Conservation (phyloP, 1,284 basidiomycete genomes). For the Cutaneotrichosporon sp. region DNA sequence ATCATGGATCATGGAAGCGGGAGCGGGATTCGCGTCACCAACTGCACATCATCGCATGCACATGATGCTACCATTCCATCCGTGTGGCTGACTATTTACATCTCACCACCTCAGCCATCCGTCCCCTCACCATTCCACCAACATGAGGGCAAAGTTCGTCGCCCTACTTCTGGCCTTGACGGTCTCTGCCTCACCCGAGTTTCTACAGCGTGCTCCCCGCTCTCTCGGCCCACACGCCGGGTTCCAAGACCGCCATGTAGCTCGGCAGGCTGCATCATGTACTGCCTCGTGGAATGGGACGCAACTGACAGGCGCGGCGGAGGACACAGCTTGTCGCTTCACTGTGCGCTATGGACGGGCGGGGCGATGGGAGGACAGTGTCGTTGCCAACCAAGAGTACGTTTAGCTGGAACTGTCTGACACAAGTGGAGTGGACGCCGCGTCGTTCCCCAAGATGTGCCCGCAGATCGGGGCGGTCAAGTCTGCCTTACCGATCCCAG, state of each 20-base stretch:
- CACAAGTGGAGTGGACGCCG: constrained; percentile 52
- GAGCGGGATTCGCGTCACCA: too few species aligned
- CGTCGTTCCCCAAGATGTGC: constrained; percentile 66
- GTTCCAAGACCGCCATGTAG: constrained; percentile 5
- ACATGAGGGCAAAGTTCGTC: background rate
- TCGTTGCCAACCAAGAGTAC: constrained; percentile 23
- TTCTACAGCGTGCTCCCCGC: background rate
- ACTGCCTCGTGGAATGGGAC: constrained; percentile 20
- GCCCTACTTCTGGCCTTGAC: background rate
- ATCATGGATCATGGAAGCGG: too few species aligned
- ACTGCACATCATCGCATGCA: too few species aligned
- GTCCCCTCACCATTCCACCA: background rate
- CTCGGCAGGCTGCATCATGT: constrained; percentile 12
- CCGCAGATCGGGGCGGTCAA: constrained; percentile 58
- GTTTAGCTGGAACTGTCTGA: constrained; percentile 8
- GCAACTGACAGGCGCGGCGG: constrained; percentile 11
- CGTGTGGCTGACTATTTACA: background rate
- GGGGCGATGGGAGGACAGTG: constrained; percentile 36
- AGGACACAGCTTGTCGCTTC: constrained; percentile 36
- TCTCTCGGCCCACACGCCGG: background rate
- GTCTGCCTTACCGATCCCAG: constrained; percentile 46
- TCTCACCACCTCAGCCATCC: background rate
- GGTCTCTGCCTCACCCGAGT: background rate
- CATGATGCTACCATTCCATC: background rate
- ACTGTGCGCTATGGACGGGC: constrained; percentile 40